phyloP scores from a whole-genome alignment of 441 rosid genomes.

The Arabidopsis hybrid region DNA sequence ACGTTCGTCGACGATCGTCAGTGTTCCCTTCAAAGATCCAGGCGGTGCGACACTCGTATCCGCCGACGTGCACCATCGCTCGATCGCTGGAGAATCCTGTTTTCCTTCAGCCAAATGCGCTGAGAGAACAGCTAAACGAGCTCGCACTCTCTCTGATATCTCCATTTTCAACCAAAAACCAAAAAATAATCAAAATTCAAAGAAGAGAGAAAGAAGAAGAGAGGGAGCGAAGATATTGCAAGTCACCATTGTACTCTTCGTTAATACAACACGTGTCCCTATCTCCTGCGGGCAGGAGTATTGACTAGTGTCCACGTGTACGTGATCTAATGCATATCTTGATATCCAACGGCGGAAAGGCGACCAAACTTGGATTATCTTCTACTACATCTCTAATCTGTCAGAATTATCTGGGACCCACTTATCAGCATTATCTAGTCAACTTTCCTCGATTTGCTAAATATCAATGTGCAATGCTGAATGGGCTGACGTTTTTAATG shows the following conservation, averaged over 20 bases:
- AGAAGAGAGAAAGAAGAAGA: conserved; percentile 15
- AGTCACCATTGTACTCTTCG: not conserved
- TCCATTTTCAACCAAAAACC: conserved; percentile 33
- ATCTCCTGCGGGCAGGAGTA: not conserved
- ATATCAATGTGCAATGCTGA: not conserved
- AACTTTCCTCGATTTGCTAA: conserved; percentile 41
- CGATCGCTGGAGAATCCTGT: conserved; percentile 43
- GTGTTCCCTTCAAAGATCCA: conserved; percentile 56
- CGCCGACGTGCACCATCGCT: conserved; percentile 62
- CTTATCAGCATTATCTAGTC: conserved; percentile 9
- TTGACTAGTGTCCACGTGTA: not conserved
- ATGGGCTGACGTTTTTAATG: not conserved
- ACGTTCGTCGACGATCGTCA: conserved; percentile 79
- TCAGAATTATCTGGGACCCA: conserved; percentile 21
- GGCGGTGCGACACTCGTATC: conserved; percentile 50
- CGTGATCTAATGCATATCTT: not conserved
- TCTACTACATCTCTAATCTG: not conserved
- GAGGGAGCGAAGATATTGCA: conserved; percentile 4
- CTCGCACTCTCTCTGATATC: conserved; percentile 45
- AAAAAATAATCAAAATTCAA: not conserved
- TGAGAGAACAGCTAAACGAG: conserved; percentile 73
- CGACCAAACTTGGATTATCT: not conserved
- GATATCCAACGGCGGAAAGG: not conserved
- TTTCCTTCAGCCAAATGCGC: conserved; percentile 58
- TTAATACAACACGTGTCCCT: conserved; percentile 12